A percentile compares a stretch with the other conserved stretches of the same genome.
Evolutionary conservation across 225 moss, liverwort and hornwort genomes (phyloP).

Genomic region (Marchantia polymorpha): DNA sequence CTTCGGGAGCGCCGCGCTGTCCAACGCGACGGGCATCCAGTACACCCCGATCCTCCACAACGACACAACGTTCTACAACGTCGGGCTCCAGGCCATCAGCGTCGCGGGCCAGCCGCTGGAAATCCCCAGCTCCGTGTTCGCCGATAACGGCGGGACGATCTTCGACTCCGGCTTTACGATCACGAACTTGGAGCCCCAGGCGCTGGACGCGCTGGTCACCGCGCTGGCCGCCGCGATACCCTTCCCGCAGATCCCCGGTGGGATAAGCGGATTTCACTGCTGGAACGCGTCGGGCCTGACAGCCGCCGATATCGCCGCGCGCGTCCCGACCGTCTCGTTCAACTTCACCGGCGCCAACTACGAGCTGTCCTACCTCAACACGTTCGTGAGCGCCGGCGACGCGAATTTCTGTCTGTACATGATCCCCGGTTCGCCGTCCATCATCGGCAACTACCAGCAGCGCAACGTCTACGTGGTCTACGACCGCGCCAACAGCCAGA

Average conservation of each 20-base stretch:
- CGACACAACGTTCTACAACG: slow-evolving; percentile 21
- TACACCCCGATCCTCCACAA: slow-evolving; percentile 28
- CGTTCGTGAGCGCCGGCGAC: slow-evolving; percentile 6
- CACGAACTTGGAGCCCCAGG: slow-evolving; percentile 6
- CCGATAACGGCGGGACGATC: slow-evolving; percentile 27
- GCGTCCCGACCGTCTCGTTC: slow-evolving; percentile 19
- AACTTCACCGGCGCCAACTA: slow-evolving; percentile 16
- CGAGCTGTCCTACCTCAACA: slow-evolving; percentile 14
- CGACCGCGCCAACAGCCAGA: slow-evolving; percentile 24
- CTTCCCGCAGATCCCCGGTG: neutral
- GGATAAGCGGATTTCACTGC: slow-evolving; percentile 1
- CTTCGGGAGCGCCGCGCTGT: slow-evolving; percentile 19
- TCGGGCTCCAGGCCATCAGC: slow-evolving; percentile 30
- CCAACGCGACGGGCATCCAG: slow-evolving; percentile 7
- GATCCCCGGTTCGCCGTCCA: neutral
- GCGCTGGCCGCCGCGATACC: neutral
- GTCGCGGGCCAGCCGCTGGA: slow-evolving; percentile 14
- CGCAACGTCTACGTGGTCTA: slow-evolving; percentile 28
- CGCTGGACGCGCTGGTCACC: neutral
- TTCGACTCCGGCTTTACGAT: slow-evolving; percentile 36
- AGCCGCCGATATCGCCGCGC: neutral
- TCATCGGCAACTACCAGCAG: slow-evolving; percentile 35
- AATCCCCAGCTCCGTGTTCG: neutral
- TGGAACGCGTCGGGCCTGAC: slow-evolving; percentile 8
- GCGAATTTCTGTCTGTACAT: slow-evolving; percentile 1